Evolutionary conservation across 352 stramenopile genomes (phyloP).

Genomic region (Elongisporangium anandrum): DNA sequence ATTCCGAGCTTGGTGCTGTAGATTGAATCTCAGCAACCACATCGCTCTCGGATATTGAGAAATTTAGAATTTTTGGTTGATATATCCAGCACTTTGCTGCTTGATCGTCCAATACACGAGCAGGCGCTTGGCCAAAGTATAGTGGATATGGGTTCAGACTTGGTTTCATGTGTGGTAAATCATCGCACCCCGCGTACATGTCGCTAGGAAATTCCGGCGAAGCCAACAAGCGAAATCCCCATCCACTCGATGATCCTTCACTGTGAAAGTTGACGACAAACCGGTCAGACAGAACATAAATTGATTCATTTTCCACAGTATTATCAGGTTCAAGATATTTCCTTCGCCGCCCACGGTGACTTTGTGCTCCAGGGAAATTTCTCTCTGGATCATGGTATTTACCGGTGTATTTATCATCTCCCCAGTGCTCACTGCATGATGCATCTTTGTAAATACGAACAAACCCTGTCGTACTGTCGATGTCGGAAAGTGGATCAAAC

Average conservation of each 20-base stretch:
- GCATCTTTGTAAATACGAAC: constrained; percentile 73
- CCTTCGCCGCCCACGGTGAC: constrained; percentile 26
- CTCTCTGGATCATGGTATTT: constrained; percentile 69
- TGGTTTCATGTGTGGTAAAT: background rate
- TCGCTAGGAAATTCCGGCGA: constrained; percentile 33
- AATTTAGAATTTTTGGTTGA: constrained; percentile 43
- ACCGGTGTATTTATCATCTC: constrained; percentile 64
- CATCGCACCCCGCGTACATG: background rate
- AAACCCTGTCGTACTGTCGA: constrained; percentile 53
- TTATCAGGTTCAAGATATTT: background rate
- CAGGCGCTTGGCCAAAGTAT: constrained; percentile 62
- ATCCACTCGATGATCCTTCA: constrained; percentile 39
- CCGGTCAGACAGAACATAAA: constrained; percentile 62
- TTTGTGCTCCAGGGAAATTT: constrained; percentile 71
- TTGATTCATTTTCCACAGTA: constrained; percentile 19
- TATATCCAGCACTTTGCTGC: constrained; percentile 62
- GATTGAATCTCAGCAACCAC: constrained; percentile 46
- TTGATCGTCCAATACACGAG: constrained; percentile 36
- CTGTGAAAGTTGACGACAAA: constrained; percentile 79
- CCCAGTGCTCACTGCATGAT: constrained; percentile 63
- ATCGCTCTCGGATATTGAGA: constrained; percentile 41
- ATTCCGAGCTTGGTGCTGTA: constrained; percentile 28
- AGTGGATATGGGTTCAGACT: constrained; percentile 60
- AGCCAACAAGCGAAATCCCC: constrained; percentile 64
- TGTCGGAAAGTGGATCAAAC: constrained; percentile 69